Conservation (phyloP, 257 asterid genomes). For the Plectranthus barbatus region DNA sequence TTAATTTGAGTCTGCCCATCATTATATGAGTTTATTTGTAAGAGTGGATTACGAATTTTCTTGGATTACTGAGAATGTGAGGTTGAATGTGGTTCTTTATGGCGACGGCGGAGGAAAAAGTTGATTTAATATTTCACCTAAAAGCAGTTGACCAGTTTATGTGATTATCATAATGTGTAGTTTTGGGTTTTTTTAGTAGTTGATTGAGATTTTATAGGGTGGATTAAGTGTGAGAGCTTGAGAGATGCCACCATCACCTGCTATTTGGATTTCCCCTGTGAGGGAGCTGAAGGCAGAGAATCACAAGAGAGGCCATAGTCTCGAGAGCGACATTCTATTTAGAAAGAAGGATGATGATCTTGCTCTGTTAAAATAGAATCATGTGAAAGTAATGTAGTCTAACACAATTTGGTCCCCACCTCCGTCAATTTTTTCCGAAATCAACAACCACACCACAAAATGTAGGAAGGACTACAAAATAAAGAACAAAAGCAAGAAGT, state of each 20-base stretch:
- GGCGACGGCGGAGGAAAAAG: slow-evolving; percentile 12
- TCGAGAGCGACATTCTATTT: slow-evolving; percentile 59
- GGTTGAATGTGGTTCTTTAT: slow-evolving; percentile 18
- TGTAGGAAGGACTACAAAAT: too few relatives aligned
- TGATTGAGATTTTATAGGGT: slow-evolving; percentile 16
- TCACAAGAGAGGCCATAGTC: slow-evolving; percentile 84
- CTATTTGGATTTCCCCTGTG: slow-evolving; percentile 66
- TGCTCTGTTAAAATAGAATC: too few relatives aligned
- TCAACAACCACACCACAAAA: too few relatives aligned
- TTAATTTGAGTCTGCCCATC: background rate
- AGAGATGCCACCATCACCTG: slow-evolving; percentile 89
- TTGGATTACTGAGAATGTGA: slow-evolving; percentile 14
- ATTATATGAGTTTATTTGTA: background rate
- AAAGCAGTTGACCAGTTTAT: background rate
- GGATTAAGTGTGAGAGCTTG: slow-evolving; percentile 10
- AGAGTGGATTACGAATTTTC: background rate
- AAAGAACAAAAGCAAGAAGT: too few relatives aligned
- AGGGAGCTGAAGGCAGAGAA: slow-evolving; percentile 62
- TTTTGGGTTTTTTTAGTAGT: slow-evolving; percentile 23
- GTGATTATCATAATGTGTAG: slow-evolving; percentile 20
- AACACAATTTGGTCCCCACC: too few relatives aligned
- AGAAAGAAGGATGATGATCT: slow-evolving; percentile 79
- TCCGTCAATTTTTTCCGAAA: too few relatives aligned
- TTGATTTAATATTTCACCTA: background rate
- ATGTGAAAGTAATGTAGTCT: too few relatives aligned